Evolutionary conservation across 495 filamentous ascomycete genomes (phyloP), one percentile per base, ranked within the genome.

Genomic region (Hypoxylon cercidicola): DNA sequence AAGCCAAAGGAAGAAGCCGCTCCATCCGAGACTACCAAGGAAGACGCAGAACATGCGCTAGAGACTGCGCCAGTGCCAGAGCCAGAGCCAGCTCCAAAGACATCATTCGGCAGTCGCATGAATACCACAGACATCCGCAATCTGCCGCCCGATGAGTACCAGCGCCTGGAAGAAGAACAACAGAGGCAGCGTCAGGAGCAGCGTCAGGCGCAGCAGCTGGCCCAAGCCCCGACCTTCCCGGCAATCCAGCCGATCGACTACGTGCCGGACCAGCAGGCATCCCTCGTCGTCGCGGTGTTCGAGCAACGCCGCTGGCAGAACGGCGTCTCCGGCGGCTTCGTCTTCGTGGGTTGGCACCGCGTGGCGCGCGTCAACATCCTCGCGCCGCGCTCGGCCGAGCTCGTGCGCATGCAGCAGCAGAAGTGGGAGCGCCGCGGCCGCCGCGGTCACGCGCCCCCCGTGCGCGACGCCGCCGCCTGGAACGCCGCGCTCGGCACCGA

Each of bases 261-360:
- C 51, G 18, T 18, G 13, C 72, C 69, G 1, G 12, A 30, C 20
- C 9, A 30, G 7, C 44, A 56, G 15, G 4, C 9, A 0, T 58
- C 64, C 8, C 46, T 74, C n/a, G 72, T 69, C 8, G 53, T 39
- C 1, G n/a, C n/a, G n/a, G n/a, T n/a, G n/a, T 74, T 72, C 35
- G 55, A 72, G 21, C 50, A 68, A 15, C 58, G 35, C n/a, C 47
- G 40, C 13, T 6, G 20, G 0, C 30, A 19, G 11, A n/a, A 16
- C 4, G 12, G 23, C 16, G 8, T 9, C 10, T 11, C 16, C 0
- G 25, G 25, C 7, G 34, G 19, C 7, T 72, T 70, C 37, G 35
- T 39, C 5, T 74, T 74, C 55, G 46, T 23, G 2, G 72, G 72
- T 10, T 74, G 72, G 72, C 66, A 62, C 58, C 50, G 12, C 13